These are phyloP conservation scores for Yamadazyma scolyti DNA, from an alignment of 805 yeast genomes.

Conservation along the genomic window DNA sequence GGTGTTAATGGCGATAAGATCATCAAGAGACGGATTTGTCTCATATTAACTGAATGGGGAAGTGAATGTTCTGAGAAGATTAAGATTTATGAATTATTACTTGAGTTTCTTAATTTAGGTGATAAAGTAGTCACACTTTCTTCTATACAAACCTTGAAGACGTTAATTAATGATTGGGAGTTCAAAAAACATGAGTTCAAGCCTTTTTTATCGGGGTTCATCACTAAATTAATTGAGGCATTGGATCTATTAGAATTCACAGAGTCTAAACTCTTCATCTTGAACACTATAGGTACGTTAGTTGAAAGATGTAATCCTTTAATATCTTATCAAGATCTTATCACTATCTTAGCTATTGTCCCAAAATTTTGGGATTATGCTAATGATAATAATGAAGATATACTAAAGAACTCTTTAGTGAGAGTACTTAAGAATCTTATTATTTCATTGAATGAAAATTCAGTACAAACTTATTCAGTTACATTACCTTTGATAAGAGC, in stretches of 20 bases:
- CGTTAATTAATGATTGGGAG: conserved; percentile 81
- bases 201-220: conserved; percentile 57
- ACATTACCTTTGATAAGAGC: conserved; percentile 64
- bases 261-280: conserved; percentile 72
- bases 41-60: conserved; percentile 80
- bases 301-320: conserved; percentile 64
- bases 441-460: conserved; percentile 52
- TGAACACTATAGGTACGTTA: conserved; percentile 64
- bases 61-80: conserved; percentile 57
- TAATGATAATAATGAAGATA: conserved; percentile 38
- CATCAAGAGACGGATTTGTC: conserved; percentile 71
- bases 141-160: conserved; percentile 64
- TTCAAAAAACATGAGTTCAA: conserved; percentile 65
- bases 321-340: conserved; percentile 47
- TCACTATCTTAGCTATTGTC: conserved; percentile 50
- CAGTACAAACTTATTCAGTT: conserved; percentile 46
- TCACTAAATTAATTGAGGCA: conserved; percentile 46
- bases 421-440: conserved; percentile 58
- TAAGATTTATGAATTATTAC: conserved; percentile 55
- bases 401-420: conserved; percentile 34
- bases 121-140: conserved; percentile 83
- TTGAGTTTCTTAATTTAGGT: conserved; percentile 46
- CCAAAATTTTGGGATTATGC: conserved; percentile 76
- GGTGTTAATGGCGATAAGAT: conserved; percentile 52
- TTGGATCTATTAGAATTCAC: conserved; percentile 52